Conservation (phyloP, 129 eudicot genomes). For the Cynara cardunculus region DNA sequence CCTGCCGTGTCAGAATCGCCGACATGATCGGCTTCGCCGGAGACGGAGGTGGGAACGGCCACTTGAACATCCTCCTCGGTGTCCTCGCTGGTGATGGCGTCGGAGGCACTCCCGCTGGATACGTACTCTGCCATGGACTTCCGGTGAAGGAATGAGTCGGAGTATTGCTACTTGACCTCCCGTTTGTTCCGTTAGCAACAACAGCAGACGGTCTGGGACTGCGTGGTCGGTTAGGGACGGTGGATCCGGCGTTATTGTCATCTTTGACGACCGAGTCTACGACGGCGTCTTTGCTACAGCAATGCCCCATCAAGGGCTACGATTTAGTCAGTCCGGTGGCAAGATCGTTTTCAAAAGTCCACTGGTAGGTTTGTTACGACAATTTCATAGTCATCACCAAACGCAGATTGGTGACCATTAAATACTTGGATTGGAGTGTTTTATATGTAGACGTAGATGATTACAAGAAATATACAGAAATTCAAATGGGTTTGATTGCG, state of each 20-base stretch:
- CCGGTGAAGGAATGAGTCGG: constrained; percentile 69
- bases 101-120: constrained; percentile 80
- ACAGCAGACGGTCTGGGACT: constrained; percentile 30
- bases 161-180: constrained; percentile 35
- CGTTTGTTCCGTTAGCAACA: constrained; percentile 34
- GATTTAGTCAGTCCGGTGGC: background rate
- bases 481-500: background rate
- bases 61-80: constrained; percentile 67
- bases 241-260: constrained; percentile 27
- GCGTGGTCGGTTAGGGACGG: constrained; percentile 25
- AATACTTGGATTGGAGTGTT: background rate
- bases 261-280: constrained; percentile 33
- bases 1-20: constrained; percentile 63
- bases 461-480: constrained; percentile 3
- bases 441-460: constrained; percentile 4
- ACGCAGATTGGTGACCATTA: constrained; percentile 1
- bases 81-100: constrained; percentile 94
- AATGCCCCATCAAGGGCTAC: constrained; percentile 68
- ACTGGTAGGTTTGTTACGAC: constrained; percentile 5
- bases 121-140: constrained; percentile 70
- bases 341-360: constrained; percentile 16
- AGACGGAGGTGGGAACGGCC: constrained; percentile 99
- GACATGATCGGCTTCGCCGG: constrained; percentile 99
- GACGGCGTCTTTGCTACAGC: constrained; percentile 61
- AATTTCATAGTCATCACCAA: constrained; percentile 21